Percentiles rank a stretch among this genome's conserved stretches.
Evolutionary conservation across 176 grass and related monocot species (phyloP).

Genomic region (Carex pumila): DNA sequence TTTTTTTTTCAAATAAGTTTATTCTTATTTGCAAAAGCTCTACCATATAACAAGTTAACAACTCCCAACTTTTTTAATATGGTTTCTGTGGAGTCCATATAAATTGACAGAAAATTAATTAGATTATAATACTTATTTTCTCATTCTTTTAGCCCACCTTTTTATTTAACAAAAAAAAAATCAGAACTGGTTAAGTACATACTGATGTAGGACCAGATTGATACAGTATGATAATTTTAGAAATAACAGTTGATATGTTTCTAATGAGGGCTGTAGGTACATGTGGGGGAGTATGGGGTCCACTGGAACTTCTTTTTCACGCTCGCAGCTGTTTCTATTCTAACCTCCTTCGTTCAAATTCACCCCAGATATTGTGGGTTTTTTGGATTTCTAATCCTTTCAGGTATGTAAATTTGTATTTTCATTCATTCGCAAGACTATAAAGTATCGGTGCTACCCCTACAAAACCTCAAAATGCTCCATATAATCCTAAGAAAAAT

Average conservation of each 20-base stretch:
- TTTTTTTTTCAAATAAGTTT: neutral
- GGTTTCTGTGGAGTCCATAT: neutral
- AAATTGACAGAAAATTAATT: neutral
- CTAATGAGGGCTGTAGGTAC: constrained; percentile 42
- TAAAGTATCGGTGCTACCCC: neutral
- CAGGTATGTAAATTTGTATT: constrained; percentile 40
- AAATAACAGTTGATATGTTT: constrained; percentile 19
- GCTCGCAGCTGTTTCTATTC: constrained; percentile 68
- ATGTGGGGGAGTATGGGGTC: constrained; percentile 94
- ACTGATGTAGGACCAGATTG: neutral
- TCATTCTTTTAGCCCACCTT: neutral
- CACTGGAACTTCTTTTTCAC: constrained; percentile 99
- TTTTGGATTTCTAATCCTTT: constrained; percentile 62
- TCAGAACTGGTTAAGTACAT: neutral
- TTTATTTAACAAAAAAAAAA: neutral
- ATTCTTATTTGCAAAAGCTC: neutral
- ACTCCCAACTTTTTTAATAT: neutral
- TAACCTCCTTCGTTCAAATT: constrained; percentile 66
- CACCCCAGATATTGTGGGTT: constrained; percentile 72
- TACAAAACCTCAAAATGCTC: neutral
- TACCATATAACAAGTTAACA: neutral
- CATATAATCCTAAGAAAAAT: neutral
- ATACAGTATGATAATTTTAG: neutral
- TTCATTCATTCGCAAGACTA: neutral
- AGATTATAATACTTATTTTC: neutral